Conservation (phyloP, 2,329 filamentous ascomycete genomes). For the Eutypella sp. region DNA sequence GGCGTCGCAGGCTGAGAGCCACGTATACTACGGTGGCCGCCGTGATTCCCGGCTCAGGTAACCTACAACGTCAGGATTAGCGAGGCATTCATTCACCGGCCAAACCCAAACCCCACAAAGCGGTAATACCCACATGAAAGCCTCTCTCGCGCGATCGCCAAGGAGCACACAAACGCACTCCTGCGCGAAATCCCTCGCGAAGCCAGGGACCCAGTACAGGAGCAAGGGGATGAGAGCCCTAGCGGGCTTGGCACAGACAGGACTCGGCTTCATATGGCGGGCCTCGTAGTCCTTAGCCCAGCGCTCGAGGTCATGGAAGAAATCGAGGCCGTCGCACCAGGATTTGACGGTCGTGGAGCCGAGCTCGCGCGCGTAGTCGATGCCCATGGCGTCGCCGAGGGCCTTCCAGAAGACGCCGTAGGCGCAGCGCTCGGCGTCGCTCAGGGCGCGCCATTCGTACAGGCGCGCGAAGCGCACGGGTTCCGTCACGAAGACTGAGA, state of each 20-base stretch:
- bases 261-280: constrained; percentile 49
- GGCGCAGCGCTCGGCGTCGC: constrained; percentile 63
- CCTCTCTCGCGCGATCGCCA: constrained; percentile 57
- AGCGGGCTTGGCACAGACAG: constrained; percentile 47
- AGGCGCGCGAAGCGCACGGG: constrained; percentile 57
- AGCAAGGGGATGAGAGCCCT: constrained; percentile 57
- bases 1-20: constrained; percentile 47
- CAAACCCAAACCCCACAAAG: background rate
- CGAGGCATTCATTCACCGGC: background rate
- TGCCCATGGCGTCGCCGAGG: constrained; percentile 65
- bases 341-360: constrained; percentile 9
- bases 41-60: constrained; percentile 36
- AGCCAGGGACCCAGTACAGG: constrained; percentile 46
- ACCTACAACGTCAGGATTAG: constrained; percentile 22
- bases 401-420: constrained; percentile 66
- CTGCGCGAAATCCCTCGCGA: constrained; percentile 40
- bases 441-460: constrained; percentile 67
- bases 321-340: constrained; percentile 49
- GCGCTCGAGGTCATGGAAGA: constrained; percentile 40
- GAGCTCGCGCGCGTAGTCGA: constrained; percentile 43
- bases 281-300: constrained; percentile 56
- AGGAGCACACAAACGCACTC: constrained; percentile 55
- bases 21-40: constrained; percentile 37
- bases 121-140: constrained; percentile 52
- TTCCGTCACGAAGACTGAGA: constrained; percentile 59